Conservation (phyloP, 2,329 filamentous ascomycete genomes). For the Zalaria sp. region DNA sequence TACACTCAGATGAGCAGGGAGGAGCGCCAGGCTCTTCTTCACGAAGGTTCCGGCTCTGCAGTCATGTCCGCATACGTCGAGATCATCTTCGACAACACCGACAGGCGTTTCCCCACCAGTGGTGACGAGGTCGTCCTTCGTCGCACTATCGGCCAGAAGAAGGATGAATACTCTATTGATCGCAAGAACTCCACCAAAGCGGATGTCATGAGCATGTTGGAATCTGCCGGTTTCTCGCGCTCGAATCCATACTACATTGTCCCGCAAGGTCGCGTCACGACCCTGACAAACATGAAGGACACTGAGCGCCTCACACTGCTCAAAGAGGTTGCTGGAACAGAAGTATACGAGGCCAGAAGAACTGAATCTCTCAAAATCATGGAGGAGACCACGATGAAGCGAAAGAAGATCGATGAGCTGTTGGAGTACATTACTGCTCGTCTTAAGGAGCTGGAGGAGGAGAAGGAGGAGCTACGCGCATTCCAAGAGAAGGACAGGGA, state of each 20-base stretch:
- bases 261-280: conserved; percentile 88
- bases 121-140: conserved; percentile 83
- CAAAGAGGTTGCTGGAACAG: conserved; percentile 96
- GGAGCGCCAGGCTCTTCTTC: conserved; percentile 88
- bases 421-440: conserved; percentile 86
- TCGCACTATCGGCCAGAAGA: conserved; percentile 91
- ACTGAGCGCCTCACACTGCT: conserved; percentile 74
- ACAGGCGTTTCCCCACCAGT: conserved; percentile 87
- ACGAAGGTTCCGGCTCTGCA: conserved; percentile 93
- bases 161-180: conserved; percentile 96
- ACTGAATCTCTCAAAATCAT: conserved; percentile 93
- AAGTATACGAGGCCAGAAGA: conserved; percentile 87
- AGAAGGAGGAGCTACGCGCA: conserved; percentile 86
- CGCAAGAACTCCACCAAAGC: conserved; percentile 90
- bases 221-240: conserved; percentile 89
- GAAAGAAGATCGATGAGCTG: conserved; percentile 84
- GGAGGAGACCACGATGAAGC: conserved; percentile 90
- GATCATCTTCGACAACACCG: conserved; percentile 95
- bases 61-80: conserved; percentile 99
- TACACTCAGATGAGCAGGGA: conserved; percentile 94
- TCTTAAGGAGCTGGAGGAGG: conserved; percentile 79
- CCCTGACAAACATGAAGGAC: conserved; percentile 98
- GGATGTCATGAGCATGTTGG: conserved; percentile 88
- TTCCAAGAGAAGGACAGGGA: conserved; percentile 95
- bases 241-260: conserved; percentile 99